Evolutionary conservation across 306 rosid species (phyloP).

Genomic region (Lathyrus tuberosus): DNA sequence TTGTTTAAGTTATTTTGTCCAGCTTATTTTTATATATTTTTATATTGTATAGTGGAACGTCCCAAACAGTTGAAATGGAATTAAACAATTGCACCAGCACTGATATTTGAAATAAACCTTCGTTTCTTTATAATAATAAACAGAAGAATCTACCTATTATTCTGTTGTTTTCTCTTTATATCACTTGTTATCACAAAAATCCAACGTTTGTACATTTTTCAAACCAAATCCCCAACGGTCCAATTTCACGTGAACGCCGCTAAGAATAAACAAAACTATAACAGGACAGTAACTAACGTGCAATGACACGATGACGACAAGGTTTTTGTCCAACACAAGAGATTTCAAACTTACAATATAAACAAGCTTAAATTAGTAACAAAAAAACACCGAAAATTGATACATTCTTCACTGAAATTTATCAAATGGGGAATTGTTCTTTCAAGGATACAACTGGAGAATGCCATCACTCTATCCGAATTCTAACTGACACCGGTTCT

Average conservation of each 20-base stretch:
- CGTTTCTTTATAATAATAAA: constrained; percentile 36
- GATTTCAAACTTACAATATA: constrained; percentile 42
- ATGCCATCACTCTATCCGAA: constrained; percentile 55
- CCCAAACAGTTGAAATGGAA: constrained; percentile 1
- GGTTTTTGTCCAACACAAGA: constrained; percentile 11
- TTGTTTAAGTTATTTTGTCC: background rate
- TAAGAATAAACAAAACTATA: constrained; percentile 32
- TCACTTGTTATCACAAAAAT: constrained; percentile 15
- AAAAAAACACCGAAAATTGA: constrained; percentile 11
- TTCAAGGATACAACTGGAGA: constrained; percentile 54
- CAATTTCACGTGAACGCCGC: constrained; percentile 67
- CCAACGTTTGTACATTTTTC: constrained; percentile 25
- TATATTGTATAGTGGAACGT: background rate
- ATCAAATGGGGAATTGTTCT: constrained; percentile 77
- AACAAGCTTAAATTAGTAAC: background rate
- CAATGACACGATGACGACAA: constrained; percentile 38
- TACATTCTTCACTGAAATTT: constrained; percentile 15
- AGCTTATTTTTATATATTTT: background rate
- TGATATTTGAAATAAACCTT: constrained; percentile 46
- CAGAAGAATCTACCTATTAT: constrained; percentile 40
- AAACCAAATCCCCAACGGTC: constrained; percentile 63
- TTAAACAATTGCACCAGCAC: constrained; percentile 1
- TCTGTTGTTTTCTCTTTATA: constrained; percentile 57
- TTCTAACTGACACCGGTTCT: constrained; percentile 60
- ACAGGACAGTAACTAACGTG: constrained; percentile 29